Percentiles rank a stretch among this genome's conserved stretches.
phyloP scores from a whole-genome alignment of 148 eudicot species.

The Nepenthes mirabilis region DNA sequence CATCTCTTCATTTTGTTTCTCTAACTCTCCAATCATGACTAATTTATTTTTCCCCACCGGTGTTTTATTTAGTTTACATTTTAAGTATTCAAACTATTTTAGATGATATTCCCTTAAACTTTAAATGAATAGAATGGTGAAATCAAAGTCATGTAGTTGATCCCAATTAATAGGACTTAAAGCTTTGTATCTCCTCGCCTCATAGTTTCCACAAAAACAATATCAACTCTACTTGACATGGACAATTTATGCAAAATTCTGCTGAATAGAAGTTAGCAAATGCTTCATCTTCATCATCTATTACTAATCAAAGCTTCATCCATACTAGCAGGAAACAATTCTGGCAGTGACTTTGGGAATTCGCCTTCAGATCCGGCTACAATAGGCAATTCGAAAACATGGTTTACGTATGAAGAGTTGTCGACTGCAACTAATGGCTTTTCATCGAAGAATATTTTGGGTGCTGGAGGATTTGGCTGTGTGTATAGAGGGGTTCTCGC shows the following conservation, averaged over 20 bases:
- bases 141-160: too few species aligned
- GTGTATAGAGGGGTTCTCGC: slow-evolving; percentile 71
- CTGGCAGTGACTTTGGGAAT: slow-evolving; percentile 32
- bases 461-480: slow-evolving; percentile 92
- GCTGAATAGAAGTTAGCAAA: neutral
- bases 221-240: too few species aligned
- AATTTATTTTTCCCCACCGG: too few species aligned
- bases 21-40: too few species aligned
- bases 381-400: slow-evolving; percentile 46
- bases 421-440: slow-evolving; percentile 63
- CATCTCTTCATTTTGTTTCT: too few species aligned
- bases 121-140: too few species aligned
- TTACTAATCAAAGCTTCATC: slow-evolving; percentile 22
- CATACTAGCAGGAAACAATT: slow-evolving; percentile 22
- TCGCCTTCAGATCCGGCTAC: slow-evolving; percentile 42
- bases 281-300: slow-evolving; percentile 30
- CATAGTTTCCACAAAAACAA: too few species aligned
- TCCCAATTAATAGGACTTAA: too few species aligned
- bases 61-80: too few species aligned
- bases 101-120: too few species aligned
- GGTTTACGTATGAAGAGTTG: slow-evolving; percentile 79
- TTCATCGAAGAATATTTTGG: slow-evolving; percentile 54
- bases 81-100: too few species aligned
- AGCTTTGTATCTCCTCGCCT: too few species aligned
- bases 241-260: neutral